These are phyloP conservation scores for Verticillium nonalfalfae DNA, from an alignment of 2,329 filamentous ascomycete genomes.

Conservation along the genomic window DNA sequence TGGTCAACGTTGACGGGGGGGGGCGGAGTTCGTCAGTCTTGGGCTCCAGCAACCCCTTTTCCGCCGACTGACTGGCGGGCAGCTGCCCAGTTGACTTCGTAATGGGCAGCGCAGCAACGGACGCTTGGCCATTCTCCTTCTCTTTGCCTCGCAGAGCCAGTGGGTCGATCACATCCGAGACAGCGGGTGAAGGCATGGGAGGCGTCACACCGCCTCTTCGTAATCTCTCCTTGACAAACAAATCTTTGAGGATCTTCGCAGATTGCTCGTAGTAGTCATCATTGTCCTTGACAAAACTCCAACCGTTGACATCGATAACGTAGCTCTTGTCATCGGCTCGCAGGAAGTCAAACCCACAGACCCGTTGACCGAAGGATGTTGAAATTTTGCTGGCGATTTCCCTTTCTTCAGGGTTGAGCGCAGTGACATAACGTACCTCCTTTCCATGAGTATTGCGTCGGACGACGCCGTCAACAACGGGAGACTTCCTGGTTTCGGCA, in stretches of 20 bases:
- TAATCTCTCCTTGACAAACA: slow-evolving; percentile 77
- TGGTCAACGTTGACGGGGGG: slow-evolving; percentile 17
- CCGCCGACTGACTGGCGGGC: slow-evolving; percentile 5
- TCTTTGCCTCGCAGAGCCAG: slow-evolving; percentile 28
- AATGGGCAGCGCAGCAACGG: slow-evolving; percentile 6
- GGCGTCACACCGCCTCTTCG: slow-evolving; percentile 55
- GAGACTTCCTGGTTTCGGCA: slow-evolving; percentile 93
- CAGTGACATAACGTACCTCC: slow-evolving; percentile 91
- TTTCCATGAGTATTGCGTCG: slow-evolving; percentile 96
- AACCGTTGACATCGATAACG: slow-evolving; percentile 98
- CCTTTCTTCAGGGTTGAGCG: slow-evolving; percentile 72
- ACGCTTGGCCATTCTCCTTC: slow-evolving; percentile 23
- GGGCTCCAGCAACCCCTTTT: slow-evolving; percentile 7
- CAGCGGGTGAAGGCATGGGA: slow-evolving; percentile 42
- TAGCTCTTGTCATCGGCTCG: slow-evolving; percentile 86
- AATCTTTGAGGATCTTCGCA: slow-evolving; percentile 76
- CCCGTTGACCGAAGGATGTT: slow-evolving; percentile 84
- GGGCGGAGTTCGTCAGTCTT: slow-evolving; percentile 9
- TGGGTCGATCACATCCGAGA: slow-evolving; percentile 31
- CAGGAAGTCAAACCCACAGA: slow-evolving; percentile 93
- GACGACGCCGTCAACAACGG: slow-evolving; percentile 93
- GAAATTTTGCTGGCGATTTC: slow-evolving; percentile 87
- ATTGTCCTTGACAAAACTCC: slow-evolving; percentile 99
- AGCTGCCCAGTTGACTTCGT: not conserved
- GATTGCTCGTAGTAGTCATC: slow-evolving; percentile 96